phyloP scores from a whole-genome alignment of 306 rosid genomes.

The Fragaria vesca region DNA sequence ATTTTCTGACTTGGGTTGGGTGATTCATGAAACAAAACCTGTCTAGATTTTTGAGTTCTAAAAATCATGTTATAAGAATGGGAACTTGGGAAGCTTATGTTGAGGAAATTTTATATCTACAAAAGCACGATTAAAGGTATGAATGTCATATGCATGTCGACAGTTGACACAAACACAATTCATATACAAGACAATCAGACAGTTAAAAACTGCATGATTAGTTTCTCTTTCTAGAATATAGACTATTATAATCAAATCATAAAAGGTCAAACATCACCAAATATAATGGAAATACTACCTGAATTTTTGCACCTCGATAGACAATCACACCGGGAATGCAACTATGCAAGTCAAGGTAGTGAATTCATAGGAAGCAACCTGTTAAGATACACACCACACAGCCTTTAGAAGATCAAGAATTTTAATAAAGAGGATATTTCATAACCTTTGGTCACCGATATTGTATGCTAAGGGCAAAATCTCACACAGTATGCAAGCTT shows the following conservation, averaged over 20 bases:
- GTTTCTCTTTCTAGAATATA: constrained; percentile 10
- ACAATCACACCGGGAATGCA: constrained; percentile 96
- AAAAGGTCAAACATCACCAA: background rate
- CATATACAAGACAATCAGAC: background rate
- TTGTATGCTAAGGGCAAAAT: background rate
- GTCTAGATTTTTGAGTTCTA: background rate
- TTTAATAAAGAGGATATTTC: too few relatives aligned
- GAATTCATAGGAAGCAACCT: constrained; percentile 99
- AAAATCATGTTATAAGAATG: background rate
- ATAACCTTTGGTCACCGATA: too few relatives aligned
- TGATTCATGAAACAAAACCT: background rate
- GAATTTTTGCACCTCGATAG: constrained; percentile 94
- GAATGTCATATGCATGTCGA: background rate
- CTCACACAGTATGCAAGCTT: constrained; percentile 1
- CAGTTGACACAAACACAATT: background rate
- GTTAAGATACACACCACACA: constrained; percentile 29
- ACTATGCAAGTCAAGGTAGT: constrained; percentile 92
- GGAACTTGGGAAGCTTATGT: background rate
- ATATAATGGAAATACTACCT: constrained; percentile 41
- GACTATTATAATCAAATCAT: background rate
- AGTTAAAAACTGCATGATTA: background rate
- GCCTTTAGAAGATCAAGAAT: constrained; percentile 23
- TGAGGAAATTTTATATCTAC: background rate
- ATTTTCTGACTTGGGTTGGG: background rate
- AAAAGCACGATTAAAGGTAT: background rate